phyloP scores from a whole-genome alignment of 768 basidiomycete species.

The Suillus weaverae region DNA sequence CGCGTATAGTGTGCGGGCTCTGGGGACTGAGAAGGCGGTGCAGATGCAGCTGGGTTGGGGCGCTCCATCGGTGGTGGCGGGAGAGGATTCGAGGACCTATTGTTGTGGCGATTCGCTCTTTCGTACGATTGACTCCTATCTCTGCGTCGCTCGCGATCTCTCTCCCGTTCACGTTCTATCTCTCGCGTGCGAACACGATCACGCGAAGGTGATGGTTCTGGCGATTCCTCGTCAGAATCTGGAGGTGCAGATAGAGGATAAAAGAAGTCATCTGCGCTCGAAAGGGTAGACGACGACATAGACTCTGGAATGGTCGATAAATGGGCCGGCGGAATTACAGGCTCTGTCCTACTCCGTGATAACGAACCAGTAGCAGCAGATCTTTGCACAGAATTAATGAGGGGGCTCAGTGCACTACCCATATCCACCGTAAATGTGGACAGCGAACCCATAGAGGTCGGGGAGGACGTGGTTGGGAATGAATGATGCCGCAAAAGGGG shows the following conservation, averaged over 20 bases:
- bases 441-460: slow-evolving; percentile 19
- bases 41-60: slow-evolving; percentile 21
- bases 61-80: slow-evolving; percentile 31
- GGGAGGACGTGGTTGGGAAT: slow-evolving; percentile 23
- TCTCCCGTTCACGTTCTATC: slow-evolving; percentile 3
- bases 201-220: slow-evolving; percentile 18
- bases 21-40: slow-evolving; percentile 28
- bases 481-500: slow-evolving; percentile 27
- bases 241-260: slow-evolving; percentile 23
- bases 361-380: slow-evolving; percentile 13
- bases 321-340: slow-evolving; percentile 17
- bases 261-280: slow-evolving; percentile 29
- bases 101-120: background rate
- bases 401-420: slow-evolving; percentile 19
- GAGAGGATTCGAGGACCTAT: slow-evolving; percentile 24
- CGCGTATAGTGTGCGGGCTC: slow-evolving; percentile 30
- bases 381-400: slow-evolving; percentile 19
- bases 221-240: slow-evolving; percentile 13
- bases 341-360: slow-evolving; percentile 32
- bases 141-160: background rate
- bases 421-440: slow-evolving; percentile 29
- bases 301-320: slow-evolving; percentile 30
- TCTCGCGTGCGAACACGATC: slow-evolving; percentile 17
- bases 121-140: background rate
- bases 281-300: slow-evolving; percentile 15